Evolutionary conservation across 176 grass and related monocot species (phyloP).

Genomic region (Cocos nucifera): DNA sequence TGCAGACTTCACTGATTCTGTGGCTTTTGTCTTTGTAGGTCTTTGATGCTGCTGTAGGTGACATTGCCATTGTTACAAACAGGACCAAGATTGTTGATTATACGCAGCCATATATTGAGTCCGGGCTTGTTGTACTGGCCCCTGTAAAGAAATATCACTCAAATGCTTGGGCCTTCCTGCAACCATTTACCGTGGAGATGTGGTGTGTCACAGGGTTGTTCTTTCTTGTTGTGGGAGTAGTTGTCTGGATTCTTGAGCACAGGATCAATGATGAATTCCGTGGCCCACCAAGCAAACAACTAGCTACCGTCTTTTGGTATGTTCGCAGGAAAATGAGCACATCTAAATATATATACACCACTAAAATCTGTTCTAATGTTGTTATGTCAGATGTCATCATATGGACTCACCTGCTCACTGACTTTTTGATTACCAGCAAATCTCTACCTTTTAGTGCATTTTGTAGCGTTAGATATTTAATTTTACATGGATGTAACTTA

Average conservation of each 20-base stretch:
- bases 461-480: too few relatives aligned
- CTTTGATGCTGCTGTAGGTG: conserved; percentile 78
- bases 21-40: conserved; percentile 23
- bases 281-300: conserved; percentile 60
- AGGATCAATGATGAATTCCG: conserved; percentile 91
- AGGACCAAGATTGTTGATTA: conserved; percentile 57
- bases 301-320: conserved; percentile 82
- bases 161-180: conserved; percentile 79
- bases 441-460: too few relatives aligned
- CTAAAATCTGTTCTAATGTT: too few relatives aligned
- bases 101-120: conserved; percentile 81
- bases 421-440: too few relatives aligned
- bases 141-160: conserved; percentile 55
- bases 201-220: conserved; percentile 66
- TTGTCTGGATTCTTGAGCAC: conserved; percentile 93
- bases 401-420: too few relatives aligned
- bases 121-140: conserved; percentile 80
- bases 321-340: background rate
- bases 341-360: too few relatives aligned
- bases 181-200: conserved; percentile 81
- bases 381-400: too few relatives aligned
- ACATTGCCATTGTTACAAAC: conserved; percentile 70
- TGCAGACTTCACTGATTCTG: background rate
- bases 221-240: conserved; percentile 73
- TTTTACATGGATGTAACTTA: too few relatives aligned